Evolutionary conservation across 2,329 filamentous ascomycete species (phyloP).

Genomic region (Mariannaea elegans): DNA sequence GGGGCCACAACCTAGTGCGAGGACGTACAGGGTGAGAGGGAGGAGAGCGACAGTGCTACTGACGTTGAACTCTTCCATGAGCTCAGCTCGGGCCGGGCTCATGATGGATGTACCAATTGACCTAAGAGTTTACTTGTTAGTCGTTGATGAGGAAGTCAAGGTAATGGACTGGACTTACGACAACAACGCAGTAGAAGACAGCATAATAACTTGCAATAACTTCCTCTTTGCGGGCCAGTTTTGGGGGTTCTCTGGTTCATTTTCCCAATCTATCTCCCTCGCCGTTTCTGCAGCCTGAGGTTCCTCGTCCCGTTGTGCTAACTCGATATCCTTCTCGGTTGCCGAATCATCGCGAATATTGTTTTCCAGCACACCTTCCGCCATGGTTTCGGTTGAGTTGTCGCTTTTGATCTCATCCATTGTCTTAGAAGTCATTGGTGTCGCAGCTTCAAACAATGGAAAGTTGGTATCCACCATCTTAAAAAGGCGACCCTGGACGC

Average conservation of each 20-base stretch:
- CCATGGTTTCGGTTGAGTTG: not conserved
- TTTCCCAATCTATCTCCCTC: slow-evolving; percentile 44
- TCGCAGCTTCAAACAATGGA: not conserved
- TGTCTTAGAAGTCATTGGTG: not conserved
- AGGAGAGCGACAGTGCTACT: slow-evolving; percentile 65
- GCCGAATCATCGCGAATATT: slow-evolving; percentile 16
- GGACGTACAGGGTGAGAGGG: slow-evolving; percentile 66
- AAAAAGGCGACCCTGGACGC: no score
- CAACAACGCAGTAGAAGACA: slow-evolving; percentile 51
- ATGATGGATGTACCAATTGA: slow-evolving; percentile 64
- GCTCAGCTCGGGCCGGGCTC: slow-evolving; percentile 50
- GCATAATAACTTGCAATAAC: slow-evolving; percentile 48
- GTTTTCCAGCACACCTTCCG: slow-evolving; percentile 5
- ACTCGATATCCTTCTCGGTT: slow-evolving; percentile 45
- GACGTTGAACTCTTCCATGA: slow-evolving; percentile 63
- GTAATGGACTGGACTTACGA: slow-evolving; percentile 44
- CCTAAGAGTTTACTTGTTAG: slow-evolving; percentile 41
- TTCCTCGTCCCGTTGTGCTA: slow-evolving; percentile 15
- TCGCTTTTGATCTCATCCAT: slow-evolving; percentile 20
- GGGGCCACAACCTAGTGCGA: slow-evolving; percentile 69
- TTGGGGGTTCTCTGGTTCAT: slow-evolving; percentile 56
- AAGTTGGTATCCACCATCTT: no score
- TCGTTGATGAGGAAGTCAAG: not conserved
- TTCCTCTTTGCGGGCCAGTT: slow-evolving; percentile 60
- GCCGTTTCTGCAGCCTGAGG: not conserved